Base-by-base conservation (phyloP, 139 green algal genomes). In the Chlorella ohadii region DNA sequence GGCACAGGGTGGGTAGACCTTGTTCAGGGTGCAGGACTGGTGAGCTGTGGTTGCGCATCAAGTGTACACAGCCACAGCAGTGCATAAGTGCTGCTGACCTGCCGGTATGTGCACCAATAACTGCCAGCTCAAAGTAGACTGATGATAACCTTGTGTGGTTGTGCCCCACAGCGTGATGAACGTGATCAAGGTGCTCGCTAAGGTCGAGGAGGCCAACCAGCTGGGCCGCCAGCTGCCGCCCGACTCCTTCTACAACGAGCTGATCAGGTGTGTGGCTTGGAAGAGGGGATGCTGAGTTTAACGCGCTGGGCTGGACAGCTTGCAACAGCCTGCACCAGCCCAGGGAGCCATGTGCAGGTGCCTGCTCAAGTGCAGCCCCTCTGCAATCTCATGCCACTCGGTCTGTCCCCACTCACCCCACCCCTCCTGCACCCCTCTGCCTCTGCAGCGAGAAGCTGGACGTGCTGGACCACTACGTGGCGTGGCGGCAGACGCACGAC, bases 181-280 rank as follows among this genome's bases (percentile, higher is more conserved):
- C 70, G 91, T 87, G 41, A 98, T 98, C 93, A 97, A 97, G 89
- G 94, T 91, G 67, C 88, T 98, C 66, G 89, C 93, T 47, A 87
- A 90, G 73, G 92, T 98, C 38, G 93, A 97, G 86, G 94, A 96
- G 84, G 92, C 94, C 78, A 97, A 96, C 85, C 87, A 94, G 81
- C 72, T 96, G 7, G 90, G 90, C 33, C 80, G 91, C 5, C 85
- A 88, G 44, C 92, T 98, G 78, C 94, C 91, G 3, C 92, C 95
- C 27, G 95, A 98, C 51, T 92, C 90, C 33, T 98, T 98, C 87
- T 98, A 98, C 91, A 98, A 98, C 86, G 82, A 94, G 85, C 93
- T 98, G 74, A 97, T 98, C 78, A 95, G 88, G 72, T 91, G 64
- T 1, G 17, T 4, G 19, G 36, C n/a, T n/a, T n/a, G n/a, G n/a